Evolutionary conservation across 371 early-diverging fungal species (phyloP).

Genomic region (Mucor indicus): DNA sequence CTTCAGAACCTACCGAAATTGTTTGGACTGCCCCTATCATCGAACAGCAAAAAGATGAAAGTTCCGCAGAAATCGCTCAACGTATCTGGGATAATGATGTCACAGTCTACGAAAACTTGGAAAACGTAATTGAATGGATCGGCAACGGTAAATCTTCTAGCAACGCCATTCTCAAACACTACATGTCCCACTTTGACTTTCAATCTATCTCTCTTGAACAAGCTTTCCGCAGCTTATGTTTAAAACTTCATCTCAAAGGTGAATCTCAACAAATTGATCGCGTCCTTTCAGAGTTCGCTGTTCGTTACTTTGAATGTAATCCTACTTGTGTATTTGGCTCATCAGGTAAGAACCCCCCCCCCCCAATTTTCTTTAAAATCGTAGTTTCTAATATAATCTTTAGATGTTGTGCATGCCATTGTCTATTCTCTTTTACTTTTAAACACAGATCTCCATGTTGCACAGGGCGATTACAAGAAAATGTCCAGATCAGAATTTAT

Average conservation of each 20-base stretch:
- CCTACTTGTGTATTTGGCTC: constrained; percentile 46
- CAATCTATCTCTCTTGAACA: constrained; percentile 61
- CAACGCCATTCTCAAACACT: constrained; percentile 51
- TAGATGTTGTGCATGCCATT: constrained; percentile 76
- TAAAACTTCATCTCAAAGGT: constrained; percentile 70
- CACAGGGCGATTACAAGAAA: constrained; percentile 55
- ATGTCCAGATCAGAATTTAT: constrained; percentile 57
- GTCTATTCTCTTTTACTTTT: constrained; percentile 81
- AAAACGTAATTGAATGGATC: constrained; percentile 40
- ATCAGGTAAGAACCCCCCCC: no score
- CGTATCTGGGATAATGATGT: constrained; percentile 42
- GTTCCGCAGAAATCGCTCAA: constrained; percentile 20
- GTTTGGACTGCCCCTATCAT: neutral
- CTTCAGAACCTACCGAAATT: constrained; percentile 3
- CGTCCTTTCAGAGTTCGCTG: constrained; percentile 68
- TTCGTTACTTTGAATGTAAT: constrained; percentile 75
- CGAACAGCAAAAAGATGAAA: neutral
- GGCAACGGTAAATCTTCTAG: constrained; percentile 49
- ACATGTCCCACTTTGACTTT: constrained; percentile 78
- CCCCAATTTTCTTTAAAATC: no score
- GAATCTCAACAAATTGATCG: constrained; percentile 88
- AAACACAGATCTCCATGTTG: constrained; percentile 89
- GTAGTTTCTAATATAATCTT: no score
- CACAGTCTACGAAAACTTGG: constrained; percentile 26
- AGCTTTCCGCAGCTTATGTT: constrained; percentile 70